Percentiles rank a stretch among this genome's conserved stretches.
Conservation (phyloP, 805 yeast species). For the Ogataea parapolymorpha region DNA sequence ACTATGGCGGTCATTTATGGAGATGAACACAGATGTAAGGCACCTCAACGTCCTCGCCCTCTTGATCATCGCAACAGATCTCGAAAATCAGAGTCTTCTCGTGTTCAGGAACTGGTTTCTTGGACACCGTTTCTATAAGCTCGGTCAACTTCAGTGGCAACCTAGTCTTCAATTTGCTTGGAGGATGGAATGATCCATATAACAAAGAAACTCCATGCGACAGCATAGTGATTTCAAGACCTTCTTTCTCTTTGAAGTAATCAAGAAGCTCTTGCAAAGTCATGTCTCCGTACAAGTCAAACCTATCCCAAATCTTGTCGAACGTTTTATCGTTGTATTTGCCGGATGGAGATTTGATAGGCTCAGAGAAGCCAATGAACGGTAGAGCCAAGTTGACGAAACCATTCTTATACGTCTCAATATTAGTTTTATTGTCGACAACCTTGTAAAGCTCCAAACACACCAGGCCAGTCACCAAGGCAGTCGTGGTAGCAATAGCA, state of each 20-base stretch:
- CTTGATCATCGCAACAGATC: slow-evolving; percentile 85
- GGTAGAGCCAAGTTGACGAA: slow-evolving; percentile 90
- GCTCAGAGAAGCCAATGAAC: slow-evolving; percentile 95
- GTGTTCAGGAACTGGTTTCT: slow-evolving; percentile 73
- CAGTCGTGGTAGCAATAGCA: slow-evolving; percentile 99
- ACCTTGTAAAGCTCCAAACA: slow-evolving; percentile 91
- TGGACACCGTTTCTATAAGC: slow-evolving; percentile 78
- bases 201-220: slow-evolving; percentile 86
- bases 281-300: slow-evolving; percentile 73
- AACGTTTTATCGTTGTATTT: slow-evolving; percentile 74
- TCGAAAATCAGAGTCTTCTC: slow-evolving; percentile 80
- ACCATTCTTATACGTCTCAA: slow-evolving; percentile 90
- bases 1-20: slow-evolving; percentile 4
- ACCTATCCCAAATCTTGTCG: slow-evolving; percentile 95
- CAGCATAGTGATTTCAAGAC: slow-evolving; percentile 84
- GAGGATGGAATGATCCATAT: slow-evolving; percentile 92
- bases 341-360: slow-evolving; percentile 80
- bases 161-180: slow-evolving; percentile 83
- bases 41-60: slow-evolving; percentile 94
- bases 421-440: slow-evolving; percentile 64
- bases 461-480: slow-evolving; percentile 91
- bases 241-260: slow-evolving; percentile 76
- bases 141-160: slow-evolving; percentile 63
- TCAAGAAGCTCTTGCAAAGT: slow-evolving; percentile 72
- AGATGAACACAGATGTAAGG: slow-evolving; percentile 76